A percentile compares a stretch with the other conserved stretches of the same genome.
Evolutionary conservation across 2,329 filamentous ascomycete genomes (phyloP).

Genomic region (Aspergillus tamarii): DNA sequence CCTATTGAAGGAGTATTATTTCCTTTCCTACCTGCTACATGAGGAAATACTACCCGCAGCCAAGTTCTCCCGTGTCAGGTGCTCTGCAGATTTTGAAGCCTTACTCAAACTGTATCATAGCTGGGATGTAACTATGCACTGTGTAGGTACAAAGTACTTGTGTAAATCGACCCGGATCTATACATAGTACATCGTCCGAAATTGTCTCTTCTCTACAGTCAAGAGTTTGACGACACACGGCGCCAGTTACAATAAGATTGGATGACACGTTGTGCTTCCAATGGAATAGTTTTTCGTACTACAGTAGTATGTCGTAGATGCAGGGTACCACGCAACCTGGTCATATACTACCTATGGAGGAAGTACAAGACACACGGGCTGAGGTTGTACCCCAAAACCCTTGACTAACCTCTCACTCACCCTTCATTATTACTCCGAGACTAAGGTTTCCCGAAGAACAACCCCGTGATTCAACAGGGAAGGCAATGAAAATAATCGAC

Average conservation of each 20-base stretch:
- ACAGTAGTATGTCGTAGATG: not conserved
- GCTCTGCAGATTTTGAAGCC: constrained; percentile 2
- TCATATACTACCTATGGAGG: not conserved
- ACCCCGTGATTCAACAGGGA: not conserved
- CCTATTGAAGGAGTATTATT: not conserved
- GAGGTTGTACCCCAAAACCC: not conserved
- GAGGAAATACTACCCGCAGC: constrained; percentile 6
- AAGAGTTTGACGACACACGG: not conserved
- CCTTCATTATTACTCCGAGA: constrained; percentile 1
- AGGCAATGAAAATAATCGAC: not conserved
- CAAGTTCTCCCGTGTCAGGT: constrained; percentile 2
- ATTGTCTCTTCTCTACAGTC: not conserved
- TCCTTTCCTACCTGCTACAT: constrained; percentile 1
- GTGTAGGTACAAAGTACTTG: not conserved
- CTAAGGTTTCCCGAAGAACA: constrained; percentile 1
- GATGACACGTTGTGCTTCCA: not conserved
- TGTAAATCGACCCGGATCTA: not conserved
- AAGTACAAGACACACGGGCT: not conserved
- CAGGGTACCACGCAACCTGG: not conserved
- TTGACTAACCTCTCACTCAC: not conserved
- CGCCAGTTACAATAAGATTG: not conserved
- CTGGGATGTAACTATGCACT: not conserved
- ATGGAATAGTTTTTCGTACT: not conserved
- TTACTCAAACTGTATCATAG: not conserved
- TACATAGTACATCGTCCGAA: not conserved